Evolutionary conservation across 768 basidiomycete species (phyloP).

Genomic region (Hypsizygus marmoreus): DNA sequence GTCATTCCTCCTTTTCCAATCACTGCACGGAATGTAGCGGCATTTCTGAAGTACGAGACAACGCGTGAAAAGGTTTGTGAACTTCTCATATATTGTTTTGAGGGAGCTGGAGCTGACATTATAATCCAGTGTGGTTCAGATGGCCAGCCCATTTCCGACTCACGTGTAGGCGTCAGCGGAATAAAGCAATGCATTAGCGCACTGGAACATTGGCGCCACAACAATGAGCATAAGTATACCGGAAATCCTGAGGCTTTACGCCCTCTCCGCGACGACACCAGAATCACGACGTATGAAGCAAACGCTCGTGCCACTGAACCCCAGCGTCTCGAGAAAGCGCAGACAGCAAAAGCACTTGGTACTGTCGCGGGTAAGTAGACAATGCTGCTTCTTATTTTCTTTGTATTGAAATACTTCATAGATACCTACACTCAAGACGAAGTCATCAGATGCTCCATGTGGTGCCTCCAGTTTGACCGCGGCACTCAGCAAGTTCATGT

Average conservation of each 20-base stretch:
- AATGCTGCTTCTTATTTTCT: constrained; percentile 11
- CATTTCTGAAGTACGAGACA: constrained; percentile 31
- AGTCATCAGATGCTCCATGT: constrained; percentile 21
- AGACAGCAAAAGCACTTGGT: no score
- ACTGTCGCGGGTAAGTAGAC: no score
- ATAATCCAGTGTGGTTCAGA: constrained; percentile 17
- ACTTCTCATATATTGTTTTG: constrained; percentile 2
- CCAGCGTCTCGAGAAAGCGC: no score
- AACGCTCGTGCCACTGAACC: no score
- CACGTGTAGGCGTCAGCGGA: constrained; percentile 23
- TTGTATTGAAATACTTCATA: no score
- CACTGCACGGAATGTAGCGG: constrained; percentile 26
- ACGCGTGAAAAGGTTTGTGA: constrained; percentile 27
- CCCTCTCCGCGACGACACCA: no score
- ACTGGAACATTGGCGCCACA: constrained; percentile 23
- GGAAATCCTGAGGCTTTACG: no score
- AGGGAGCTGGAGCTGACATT: no score
- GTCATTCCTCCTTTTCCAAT: constrained; percentile 28
- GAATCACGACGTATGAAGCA: no score
- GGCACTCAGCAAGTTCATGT: constrained; percentile 11
- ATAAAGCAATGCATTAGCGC: constrained; percentile 31
- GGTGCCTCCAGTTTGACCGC: constrained; percentile 16
- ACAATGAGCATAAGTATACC: no score
- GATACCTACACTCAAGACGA: constrained; percentile 27
- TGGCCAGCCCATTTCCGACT: constrained; percentile 18